Conservation (phyloP, 352 stramenopile genomes). For the Globisporangium megalacanthum region DNA sequence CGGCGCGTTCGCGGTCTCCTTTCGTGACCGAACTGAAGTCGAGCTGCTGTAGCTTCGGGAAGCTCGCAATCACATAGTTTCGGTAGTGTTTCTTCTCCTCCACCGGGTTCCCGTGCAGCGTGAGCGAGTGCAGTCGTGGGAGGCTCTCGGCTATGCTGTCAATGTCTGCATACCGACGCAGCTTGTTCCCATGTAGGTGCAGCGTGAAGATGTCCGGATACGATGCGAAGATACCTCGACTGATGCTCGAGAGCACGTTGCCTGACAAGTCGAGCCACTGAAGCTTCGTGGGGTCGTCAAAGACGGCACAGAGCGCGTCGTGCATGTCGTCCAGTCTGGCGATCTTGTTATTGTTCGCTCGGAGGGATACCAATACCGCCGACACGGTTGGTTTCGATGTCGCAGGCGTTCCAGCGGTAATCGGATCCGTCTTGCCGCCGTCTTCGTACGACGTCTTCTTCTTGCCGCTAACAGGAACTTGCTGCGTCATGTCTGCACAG, state of each 20-base stretch:
- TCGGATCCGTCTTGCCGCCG: not conserved
- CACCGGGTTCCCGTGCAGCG: slow-evolving; percentile 77
- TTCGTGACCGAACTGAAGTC: slow-evolving; percentile 72
- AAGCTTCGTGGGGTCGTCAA: slow-evolving; percentile 36
- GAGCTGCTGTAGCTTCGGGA: slow-evolving; percentile 60
- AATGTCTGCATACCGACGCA: slow-evolving; percentile 59
- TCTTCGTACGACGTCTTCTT: slow-evolving; percentile 15
- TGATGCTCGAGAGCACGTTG: slow-evolving; percentile 36
- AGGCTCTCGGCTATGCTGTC: slow-evolving; percentile 42
- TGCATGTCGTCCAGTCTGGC: slow-evolving; percentile 42
- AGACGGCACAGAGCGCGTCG: slow-evolving; percentile 38
- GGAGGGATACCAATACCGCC: slow-evolving; percentile 29
- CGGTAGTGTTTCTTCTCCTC: slow-evolving; percentile 86
- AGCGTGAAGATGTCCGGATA: slow-evolving; percentile 58
- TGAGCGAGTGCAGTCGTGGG: slow-evolving; percentile 52
- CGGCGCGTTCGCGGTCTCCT: slow-evolving; percentile 54
- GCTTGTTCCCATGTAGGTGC: slow-evolving; percentile 68
- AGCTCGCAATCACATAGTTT: slow-evolving; percentile 74
- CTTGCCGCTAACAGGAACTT: slow-evolving; percentile 51
- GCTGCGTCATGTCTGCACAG: slow-evolving; percentile 43
- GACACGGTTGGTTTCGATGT: not conserved
- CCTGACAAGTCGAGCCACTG: slow-evolving; percentile 69
- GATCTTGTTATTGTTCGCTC: slow-evolving; percentile 69
- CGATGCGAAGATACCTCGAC: slow-evolving; percentile 27
- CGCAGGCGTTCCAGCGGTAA: not conserved